phyloP scores from a whole-genome alignment of 2,329 filamentous ascomycete genomes.

The Calonectria montana region DNA sequence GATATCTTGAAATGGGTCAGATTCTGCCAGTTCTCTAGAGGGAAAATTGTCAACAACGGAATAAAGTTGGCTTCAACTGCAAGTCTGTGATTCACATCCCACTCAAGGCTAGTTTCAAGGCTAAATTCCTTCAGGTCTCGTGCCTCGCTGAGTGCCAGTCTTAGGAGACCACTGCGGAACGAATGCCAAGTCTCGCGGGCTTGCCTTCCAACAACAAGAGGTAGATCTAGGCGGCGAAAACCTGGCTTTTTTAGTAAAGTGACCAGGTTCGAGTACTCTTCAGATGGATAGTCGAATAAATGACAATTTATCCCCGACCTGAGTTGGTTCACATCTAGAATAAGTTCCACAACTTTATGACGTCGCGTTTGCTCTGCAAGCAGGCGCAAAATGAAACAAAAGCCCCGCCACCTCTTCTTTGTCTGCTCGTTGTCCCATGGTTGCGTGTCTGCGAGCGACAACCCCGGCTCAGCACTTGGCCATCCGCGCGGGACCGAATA shows the following conservation, averaged over 20 bases:
- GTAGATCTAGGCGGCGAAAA: constrained; percentile 17
- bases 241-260: constrained; percentile 1
- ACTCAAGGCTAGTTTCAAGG: constrained; percentile 19
- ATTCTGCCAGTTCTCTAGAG: not conserved
- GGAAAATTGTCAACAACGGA: constrained; percentile 2
- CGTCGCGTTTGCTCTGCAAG: constrained; percentile 31
- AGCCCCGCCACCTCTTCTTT: constrained; percentile 46
- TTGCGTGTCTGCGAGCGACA: constrained; percentile 3
- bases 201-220: not conserved
- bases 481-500: constrained; percentile 50
- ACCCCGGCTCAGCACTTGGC: not conserved
- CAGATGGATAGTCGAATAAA: not conserved
- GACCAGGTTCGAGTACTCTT: constrained; percentile 17
- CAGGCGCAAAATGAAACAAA: constrained; percentile 32
- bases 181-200: not conserved
- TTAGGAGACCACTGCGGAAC: not conserved
- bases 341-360: constrained; percentile 46
- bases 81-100: not conserved
- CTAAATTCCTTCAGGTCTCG: constrained; percentile 37
- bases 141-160: constrained; percentile 13
- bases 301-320: constrained; percentile 42
- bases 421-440: not conserved
- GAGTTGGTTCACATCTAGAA: constrained; percentile 46
- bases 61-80: not conserved
- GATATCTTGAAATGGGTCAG: not conserved